These are phyloP conservation scores for Tuber indicum DNA, from an alignment of 495 filamentous ascomycete species.

Conservation along the genomic window DNA sequence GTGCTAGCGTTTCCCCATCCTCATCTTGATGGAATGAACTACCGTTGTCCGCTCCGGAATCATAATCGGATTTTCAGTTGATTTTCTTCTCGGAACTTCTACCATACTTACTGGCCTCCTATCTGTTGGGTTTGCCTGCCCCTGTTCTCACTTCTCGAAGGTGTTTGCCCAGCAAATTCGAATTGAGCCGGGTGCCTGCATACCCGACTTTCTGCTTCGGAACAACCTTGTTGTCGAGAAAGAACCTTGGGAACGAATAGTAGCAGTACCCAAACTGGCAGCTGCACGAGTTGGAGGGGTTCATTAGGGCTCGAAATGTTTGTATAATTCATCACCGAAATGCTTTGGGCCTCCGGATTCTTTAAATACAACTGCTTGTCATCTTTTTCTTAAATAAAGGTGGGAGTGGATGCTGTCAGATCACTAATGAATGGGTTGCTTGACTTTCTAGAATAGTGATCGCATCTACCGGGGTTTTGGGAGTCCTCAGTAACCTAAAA, in stretches of 20 bases:
- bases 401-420: not conserved
- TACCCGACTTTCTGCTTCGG: slow-evolving; percentile 15
- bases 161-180: slow-evolving; percentile 7
- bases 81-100: slow-evolving; percentile 23
- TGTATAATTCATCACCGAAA: slow-evolving; percentile 15
- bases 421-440: not conserved
- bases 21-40: slow-evolving; percentile 37
- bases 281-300: slow-evolving; percentile 1
- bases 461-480: not conserved
- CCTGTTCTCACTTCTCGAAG: slow-evolving; percentile 15
- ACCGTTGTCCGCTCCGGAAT: slow-evolving; percentile 13
- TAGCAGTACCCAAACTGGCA: slow-evolving; percentile 14
- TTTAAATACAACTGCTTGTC: slow-evolving; percentile 11
- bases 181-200: slow-evolving; percentile 31
- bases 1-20: slow-evolving; percentile 15
- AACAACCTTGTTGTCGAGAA: slow-evolving; percentile 9
- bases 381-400: not conserved
- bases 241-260: slow-evolving; percentile 15
- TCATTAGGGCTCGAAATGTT: slow-evolving; percentile 24
- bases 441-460: not conserved
- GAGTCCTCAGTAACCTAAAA: slow-evolving; percentile 6
- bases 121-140: slow-evolving; percentile 5
- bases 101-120: slow-evolving; percentile 22
- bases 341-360: not conserved
- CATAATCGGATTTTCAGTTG: slow-evolving; percentile 6